phyloP scores from a whole-genome alignment of 768 basidiomycete genomes.

The Pulveroboletus sp. region DNA sequence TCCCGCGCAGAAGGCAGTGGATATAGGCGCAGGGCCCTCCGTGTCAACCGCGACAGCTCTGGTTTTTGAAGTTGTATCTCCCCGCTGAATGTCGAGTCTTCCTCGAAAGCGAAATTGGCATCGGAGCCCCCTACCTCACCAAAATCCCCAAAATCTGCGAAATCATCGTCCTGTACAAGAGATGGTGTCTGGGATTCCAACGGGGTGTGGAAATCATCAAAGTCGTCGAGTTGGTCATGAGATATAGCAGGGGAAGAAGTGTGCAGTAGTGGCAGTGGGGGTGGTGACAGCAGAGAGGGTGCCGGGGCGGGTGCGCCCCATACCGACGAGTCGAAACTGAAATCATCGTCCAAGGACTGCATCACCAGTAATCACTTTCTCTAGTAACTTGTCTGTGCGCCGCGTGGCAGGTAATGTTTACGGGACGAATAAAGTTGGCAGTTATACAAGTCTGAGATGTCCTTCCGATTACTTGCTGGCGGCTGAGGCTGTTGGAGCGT shows the following conservation, averaged over 20 bases:
- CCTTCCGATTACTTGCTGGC: neutral
- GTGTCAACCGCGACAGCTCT: slow-evolving; percentile 42
- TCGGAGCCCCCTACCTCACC: slow-evolving; percentile 52
- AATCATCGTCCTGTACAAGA: slow-evolving; percentile 59
- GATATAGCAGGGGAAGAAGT: slow-evolving; percentile 25
- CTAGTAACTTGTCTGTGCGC: no score
- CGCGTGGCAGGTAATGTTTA: slow-evolving; percentile 5
- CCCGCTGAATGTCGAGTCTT: slow-evolving; percentile 22
- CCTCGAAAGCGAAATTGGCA: slow-evolving; percentile 37
- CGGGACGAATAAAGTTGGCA: neutral
- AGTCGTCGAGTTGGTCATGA: slow-evolving; percentile 48
- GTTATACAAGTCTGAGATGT: no score
- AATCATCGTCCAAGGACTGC: slow-evolving; percentile 62
- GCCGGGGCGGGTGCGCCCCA: slow-evolving; percentile 53
- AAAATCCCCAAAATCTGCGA: slow-evolving; percentile 87
- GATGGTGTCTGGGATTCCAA: slow-evolving; percentile 41
- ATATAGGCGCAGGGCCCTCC: slow-evolving; percentile 63
- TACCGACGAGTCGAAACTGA: slow-evolving; percentile 67
- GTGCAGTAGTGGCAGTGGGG: slow-evolving; percentile 17
- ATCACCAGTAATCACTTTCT: slow-evolving; percentile 9
- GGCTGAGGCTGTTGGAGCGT: neutral
- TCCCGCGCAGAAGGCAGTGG: slow-evolving; percentile 57
- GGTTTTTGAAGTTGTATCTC: slow-evolving; percentile 19
- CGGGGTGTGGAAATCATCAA: slow-evolving; percentile 48
- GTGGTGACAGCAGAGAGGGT: slow-evolving; percentile 29